A percentile compares a stretch with the other conserved stretches of the same genome.
Evolutionary conservation across 306 rosid genomes (phyloP).

Genomic region (Hippophae rhamnoides): DNA sequence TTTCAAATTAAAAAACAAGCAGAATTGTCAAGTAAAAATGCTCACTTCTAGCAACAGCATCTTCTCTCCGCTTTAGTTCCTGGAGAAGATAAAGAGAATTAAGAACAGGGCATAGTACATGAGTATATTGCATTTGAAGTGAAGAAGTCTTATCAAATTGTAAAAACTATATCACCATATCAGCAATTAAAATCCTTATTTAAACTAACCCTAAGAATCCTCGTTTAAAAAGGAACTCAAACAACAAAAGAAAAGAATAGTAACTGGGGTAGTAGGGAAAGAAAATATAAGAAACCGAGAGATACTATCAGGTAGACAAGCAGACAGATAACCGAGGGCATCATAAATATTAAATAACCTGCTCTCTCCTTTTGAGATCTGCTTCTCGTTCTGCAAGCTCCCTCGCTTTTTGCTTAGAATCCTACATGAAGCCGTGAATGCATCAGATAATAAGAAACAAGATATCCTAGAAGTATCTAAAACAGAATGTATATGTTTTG

Average conservation of each 20-base stretch:
- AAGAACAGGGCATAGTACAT: constrained; percentile 17
- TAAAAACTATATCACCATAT: too few species aligned
- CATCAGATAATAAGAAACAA: constrained; percentile 13
- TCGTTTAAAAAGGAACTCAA: not conserved
- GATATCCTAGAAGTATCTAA: constrained; percentile 14
- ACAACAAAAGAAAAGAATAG: constrained; percentile 5
- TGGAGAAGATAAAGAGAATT: constrained; percentile 24
- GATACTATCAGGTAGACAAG: constrained; percentile 1
- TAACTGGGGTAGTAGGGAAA: not conserved
- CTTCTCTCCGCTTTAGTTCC: constrained; percentile 90
- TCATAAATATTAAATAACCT: constrained; percentile 27
- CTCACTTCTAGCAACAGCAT: constrained; percentile 60
- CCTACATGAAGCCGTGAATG: constrained; percentile 30
- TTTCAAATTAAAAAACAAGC: constrained; percentile 1
- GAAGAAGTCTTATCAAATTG: not conserved
- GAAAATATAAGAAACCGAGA: not conserved
- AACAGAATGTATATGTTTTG: not conserved
- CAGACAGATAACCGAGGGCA: constrained; percentile 1
- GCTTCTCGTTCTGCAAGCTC: constrained; percentile 94
- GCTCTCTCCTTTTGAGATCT: constrained; percentile 75
- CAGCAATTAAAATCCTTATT: too few species aligned
- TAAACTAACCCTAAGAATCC: not conserved
- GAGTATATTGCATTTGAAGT: constrained; percentile 8
- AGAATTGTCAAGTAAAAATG: constrained; percentile 1
- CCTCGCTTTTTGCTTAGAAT: constrained; percentile 61